Evolutionary conservation across 352 stramenopile species (phyloP).

Genomic region (Phytophthora litchii): DNA sequence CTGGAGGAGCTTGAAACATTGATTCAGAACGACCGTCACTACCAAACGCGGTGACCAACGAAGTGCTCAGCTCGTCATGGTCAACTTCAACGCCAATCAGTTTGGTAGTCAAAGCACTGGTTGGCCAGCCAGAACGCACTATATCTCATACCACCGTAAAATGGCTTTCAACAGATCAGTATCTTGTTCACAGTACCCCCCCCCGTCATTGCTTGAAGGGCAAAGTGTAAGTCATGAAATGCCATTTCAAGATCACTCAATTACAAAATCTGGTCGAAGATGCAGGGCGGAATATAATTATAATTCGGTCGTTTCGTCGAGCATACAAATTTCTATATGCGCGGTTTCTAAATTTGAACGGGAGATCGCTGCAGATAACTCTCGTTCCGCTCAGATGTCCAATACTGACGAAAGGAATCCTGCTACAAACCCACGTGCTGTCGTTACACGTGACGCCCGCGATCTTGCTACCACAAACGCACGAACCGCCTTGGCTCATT

Average conservation of each 20-base stretch:
- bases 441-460: slow-evolving; percentile 30
- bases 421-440: slow-evolving; percentile 1
- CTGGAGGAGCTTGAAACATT: slow-evolving; percentile 70
- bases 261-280: neutral
- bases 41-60: slow-evolving; percentile 25
- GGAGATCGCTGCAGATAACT: slow-evolving; percentile 13
- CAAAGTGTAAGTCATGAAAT: no score
- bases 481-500: slow-evolving; percentile 25
- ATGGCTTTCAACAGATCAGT: no score
- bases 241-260: no score
- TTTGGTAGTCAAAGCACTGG: no score
- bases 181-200: no score
- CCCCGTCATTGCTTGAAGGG: no score
- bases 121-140: no score
- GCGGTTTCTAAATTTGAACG: slow-evolving; percentile 14
- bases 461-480: slow-evolving; percentile 31
- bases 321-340: slow-evolving; percentile 26
- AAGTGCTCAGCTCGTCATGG: neutral
- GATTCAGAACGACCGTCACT: slow-evolving; percentile 69
- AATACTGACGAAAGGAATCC: neutral
- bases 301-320: slow-evolving; percentile 3
- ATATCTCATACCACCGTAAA: no score
- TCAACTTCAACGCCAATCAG: no score
- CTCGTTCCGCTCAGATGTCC: neutral
- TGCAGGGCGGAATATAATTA: slow-evolving; percentile 9